phyloP scores from a whole-genome alignment of 495 filamentous ascomycete species.

The Xylaria telfairii region DNA sequence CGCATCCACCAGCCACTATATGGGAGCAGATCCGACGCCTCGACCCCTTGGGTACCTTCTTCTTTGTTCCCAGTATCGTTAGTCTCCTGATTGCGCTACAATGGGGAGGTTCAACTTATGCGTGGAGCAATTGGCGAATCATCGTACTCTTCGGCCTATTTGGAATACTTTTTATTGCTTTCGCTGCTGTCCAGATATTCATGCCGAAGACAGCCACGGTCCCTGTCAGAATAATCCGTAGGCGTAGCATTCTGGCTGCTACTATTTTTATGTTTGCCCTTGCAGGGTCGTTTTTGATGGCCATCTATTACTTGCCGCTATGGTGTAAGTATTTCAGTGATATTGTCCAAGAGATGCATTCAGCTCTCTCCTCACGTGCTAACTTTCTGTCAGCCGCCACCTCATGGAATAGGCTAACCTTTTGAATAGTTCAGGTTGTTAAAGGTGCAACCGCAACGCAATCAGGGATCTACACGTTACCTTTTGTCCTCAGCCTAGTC shows the following conservation, averaged over 20 bases:
- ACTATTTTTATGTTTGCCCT: conserved; percentile 64
- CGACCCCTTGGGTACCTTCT: conserved; percentile 71
- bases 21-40: conserved; percentile 59
- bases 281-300: conserved; percentile 71
- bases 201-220: conserved; percentile 77
- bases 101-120: conserved; percentile 80
- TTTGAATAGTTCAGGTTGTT: conserved; percentile 73
- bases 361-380: not conserved
- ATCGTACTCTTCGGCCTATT: conserved; percentile 73
- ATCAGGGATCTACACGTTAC: conserved; percentile 67
- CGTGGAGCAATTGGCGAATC: conserved; percentile 70
- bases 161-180: conserved; percentile 64
- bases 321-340: conserved; percentile 68
- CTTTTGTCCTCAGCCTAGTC: conserved; percentile 60
- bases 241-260: conserved; percentile 72
- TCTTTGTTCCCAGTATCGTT: conserved; percentile 76
- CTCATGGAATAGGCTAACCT: conserved; percentile 53
- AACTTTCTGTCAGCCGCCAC: conserved; percentile 22
- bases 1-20: conserved; percentile 41
- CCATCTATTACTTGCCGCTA: conserved; percentile 71
- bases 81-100: conserved; percentile 79
- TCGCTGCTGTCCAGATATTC: conserved; percentile 69
- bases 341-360: conserved; percentile 32
- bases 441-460: conserved; percentile 62
- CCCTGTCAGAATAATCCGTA: conserved; percentile 72